phyloP scores from a whole-genome alignment of 2,329 filamentous ascomycete genomes.

The Diaporthe citrichinensis region DNA sequence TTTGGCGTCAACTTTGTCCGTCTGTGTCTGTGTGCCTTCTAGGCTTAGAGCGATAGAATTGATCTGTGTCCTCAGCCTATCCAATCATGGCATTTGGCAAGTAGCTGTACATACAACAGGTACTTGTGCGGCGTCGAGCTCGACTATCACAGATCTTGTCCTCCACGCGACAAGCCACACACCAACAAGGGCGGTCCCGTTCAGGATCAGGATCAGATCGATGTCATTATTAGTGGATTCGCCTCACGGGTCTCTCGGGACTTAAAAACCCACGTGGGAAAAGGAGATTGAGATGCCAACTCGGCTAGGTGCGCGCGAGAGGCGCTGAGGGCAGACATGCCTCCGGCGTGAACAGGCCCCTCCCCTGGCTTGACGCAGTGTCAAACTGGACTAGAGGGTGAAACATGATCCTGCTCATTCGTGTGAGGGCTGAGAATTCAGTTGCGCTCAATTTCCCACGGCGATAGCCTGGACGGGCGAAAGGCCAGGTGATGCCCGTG shows the following conservation, averaged over 20 bases:
- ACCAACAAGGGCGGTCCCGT: constrained; percentile 5
- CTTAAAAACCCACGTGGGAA: constrained; percentile 38
- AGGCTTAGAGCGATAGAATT: not conserved
- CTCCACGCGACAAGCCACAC: constrained; percentile 13
- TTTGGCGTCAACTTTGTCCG: not conserved
- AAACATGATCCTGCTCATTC: constrained; percentile 29
- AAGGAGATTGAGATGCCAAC: constrained; percentile 27
- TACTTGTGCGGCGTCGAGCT: not conserved
- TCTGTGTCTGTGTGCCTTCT: not conserved
- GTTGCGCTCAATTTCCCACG: constrained; percentile 19
- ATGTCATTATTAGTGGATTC: constrained; percentile 13
- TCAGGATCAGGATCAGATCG: constrained; percentile 13
- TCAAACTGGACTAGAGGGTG: constrained; percentile 28
- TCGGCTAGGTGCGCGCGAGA: constrained; percentile 15
- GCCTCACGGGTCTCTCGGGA: constrained; percentile 28
- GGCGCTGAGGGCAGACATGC: constrained; percentile 2
- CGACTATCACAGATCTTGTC: constrained; percentile 1
- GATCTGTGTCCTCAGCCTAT: not conserved
- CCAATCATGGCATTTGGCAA: not conserved
- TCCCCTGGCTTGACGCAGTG: constrained; percentile 26
- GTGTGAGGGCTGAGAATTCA: constrained; percentile 29
- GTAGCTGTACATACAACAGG: not conserved
- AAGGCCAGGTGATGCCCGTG: not conserved
- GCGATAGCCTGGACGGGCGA: not conserved
- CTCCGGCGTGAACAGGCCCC: constrained; percentile 7